Percentiles rank a stretch among this genome's conserved stretches.
Conservation (phyloP, 23 red algal genomes). For the Porphyridium purpureum region DNA sequence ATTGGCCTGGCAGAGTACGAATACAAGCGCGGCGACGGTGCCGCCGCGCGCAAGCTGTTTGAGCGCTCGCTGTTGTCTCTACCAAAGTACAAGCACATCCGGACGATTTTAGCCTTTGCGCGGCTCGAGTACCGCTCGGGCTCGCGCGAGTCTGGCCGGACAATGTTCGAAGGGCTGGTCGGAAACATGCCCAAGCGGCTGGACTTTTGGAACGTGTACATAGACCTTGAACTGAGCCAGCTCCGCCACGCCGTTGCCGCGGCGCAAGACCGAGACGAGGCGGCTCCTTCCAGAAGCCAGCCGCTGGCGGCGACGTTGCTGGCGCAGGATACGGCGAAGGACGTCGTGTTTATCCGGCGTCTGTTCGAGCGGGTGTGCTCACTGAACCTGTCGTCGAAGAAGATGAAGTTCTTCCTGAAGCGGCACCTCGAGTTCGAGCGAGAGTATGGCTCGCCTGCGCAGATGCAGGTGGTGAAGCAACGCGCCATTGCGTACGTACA, state of each 20-base stretch:
- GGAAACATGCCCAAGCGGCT: conserved; percentile 73
- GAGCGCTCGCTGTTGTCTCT: conserved; percentile 57
- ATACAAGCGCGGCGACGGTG: conserved; percentile 20
- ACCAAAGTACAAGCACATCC: conserved; percentile 32
- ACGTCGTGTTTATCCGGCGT: conserved; percentile 15
- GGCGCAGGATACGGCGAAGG: not conserved
- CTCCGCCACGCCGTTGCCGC: not conserved
- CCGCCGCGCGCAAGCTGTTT: conserved; percentile 20
- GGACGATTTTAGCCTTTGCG: conserved; percentile 61
- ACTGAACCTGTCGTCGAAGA: conserved; percentile 61
- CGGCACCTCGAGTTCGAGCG: conserved; percentile 71
- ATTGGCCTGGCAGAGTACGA: conserved; percentile 15
- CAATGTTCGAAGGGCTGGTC: conserved; percentile 70
- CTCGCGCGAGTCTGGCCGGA: conserved; percentile 57
- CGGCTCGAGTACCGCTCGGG: conserved; percentile 79
- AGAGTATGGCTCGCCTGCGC: too few relatives aligned
- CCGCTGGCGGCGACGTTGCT: too few relatives aligned
- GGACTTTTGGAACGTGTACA: conserved; percentile 92
- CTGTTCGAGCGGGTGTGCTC: conserved; percentile 41
- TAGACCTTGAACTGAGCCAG: conserved; percentile 60
- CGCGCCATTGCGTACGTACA: too few relatives aligned
- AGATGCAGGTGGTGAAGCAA: too few relatives aligned
- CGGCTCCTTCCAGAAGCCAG: not conserved
- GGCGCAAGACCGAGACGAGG: conserved; percentile 2
- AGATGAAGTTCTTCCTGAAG: conserved; percentile 84